These are phyloP conservation scores for Penicillium arizonense DNA, from an alignment of 495 filamentous ascomycete genomes.

Conservation along the genomic window DNA sequence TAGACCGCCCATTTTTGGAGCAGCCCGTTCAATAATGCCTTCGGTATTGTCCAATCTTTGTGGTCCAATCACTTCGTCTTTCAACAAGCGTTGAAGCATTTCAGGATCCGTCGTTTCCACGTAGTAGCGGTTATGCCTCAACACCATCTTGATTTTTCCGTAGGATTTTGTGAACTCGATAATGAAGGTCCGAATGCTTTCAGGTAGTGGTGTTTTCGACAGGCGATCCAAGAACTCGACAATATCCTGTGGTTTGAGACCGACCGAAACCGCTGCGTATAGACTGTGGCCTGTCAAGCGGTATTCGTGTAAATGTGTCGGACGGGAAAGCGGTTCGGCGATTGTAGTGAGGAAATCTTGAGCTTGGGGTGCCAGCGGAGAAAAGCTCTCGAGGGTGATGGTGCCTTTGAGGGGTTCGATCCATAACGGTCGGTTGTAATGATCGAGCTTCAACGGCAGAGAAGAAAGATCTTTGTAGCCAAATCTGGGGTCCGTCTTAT, in stretches of 20 bases:
- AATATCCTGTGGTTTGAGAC: slow-evolving; percentile 83
- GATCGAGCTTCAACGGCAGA: slow-evolving; percentile 79
- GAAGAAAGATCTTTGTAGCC: slow-evolving; percentile 78
- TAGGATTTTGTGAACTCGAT: slow-evolving; percentile 81
- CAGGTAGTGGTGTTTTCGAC: slow-evolving; percentile 80
- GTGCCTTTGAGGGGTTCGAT: slow-evolving; percentile 80
- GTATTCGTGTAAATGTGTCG: slow-evolving; percentile 90
- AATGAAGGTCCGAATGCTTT: slow-evolving; percentile 77
- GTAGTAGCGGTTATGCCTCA: slow-evolving; percentile 92
- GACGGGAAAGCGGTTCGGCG: slow-evolving; percentile 87
- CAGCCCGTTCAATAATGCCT: slow-evolving; percentile 73
- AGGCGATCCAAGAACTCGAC: slow-evolving; percentile 82
- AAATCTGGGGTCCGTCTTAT: slow-evolving; percentile 53
- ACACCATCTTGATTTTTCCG: slow-evolving; percentile 91
- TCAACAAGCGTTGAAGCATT: slow-evolving; percentile 78
- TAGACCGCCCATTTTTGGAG: slow-evolving; percentile 83
- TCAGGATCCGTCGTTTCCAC: slow-evolving; percentile 85
- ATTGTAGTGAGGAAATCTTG: slow-evolving; percentile 96
- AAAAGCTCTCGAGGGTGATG: slow-evolving; percentile 96
- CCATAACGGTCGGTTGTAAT: slow-evolving; percentile 85
- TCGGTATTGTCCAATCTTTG: slow-evolving; percentile 62
- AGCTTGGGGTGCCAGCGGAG: slow-evolving; percentile 75
- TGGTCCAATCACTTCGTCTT: slow-evolving; percentile 67
- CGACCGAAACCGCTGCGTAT: slow-evolving; percentile 92
- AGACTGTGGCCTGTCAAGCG: slow-evolving; percentile 85